phyloP scores from a whole-genome alignment of 192 early-diverging fungal genomes.

The Gonapodya sp. region DNA sequence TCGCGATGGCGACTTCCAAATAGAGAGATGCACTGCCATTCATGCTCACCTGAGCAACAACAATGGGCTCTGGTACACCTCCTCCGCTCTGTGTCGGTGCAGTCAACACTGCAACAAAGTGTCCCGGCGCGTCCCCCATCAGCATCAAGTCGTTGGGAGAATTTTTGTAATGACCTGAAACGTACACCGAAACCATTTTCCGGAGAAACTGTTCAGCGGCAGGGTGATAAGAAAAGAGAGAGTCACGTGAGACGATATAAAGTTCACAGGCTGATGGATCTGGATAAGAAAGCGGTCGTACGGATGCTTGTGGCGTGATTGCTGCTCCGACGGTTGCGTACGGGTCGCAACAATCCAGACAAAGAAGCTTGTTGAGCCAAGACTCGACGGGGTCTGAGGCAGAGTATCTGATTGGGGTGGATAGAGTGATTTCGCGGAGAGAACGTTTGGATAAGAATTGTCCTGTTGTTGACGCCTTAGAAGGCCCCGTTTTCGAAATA shows the following conservation, averaged over 20 bases:
- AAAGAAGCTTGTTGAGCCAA: slow-evolving; percentile 92
- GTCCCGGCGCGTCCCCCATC: slow-evolving; percentile 94
- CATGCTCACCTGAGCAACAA: slow-evolving; percentile 66
- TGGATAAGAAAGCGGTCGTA: slow-evolving; percentile 59
- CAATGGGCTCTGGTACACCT: slow-evolving; percentile 82
- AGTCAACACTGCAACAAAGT: slow-evolving; percentile 92
- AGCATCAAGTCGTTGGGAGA: slow-evolving; percentile 96
- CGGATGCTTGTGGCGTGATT: slow-evolving; percentile 20
- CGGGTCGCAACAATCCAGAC: slow-evolving; percentile 62
- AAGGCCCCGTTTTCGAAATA: neutral
- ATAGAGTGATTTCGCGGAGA: slow-evolving; percentile 82
- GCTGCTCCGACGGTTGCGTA: neutral
- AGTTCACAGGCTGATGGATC: slow-evolving; percentile 90
- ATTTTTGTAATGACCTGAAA: slow-evolving; percentile 99
- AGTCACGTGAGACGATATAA: slow-evolving; percentile 94
- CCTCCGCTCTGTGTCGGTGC: slow-evolving; percentile 50
- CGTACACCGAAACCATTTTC: slow-evolving; percentile 94
- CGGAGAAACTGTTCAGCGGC: slow-evolving; percentile 94
- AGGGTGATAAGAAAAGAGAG: slow-evolving; percentile 96
- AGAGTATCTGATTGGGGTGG: slow-evolving; percentile 91
- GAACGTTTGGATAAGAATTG: neutral
- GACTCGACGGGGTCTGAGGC: slow-evolving; percentile 77
- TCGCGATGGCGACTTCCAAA: no score
- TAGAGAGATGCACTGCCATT: no score
- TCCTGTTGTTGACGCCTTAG: neutral